Evolutionary conservation across 495 filamentous ascomycete genomes (phyloP).

Genomic region (Chaetomium fimeti): DNA sequence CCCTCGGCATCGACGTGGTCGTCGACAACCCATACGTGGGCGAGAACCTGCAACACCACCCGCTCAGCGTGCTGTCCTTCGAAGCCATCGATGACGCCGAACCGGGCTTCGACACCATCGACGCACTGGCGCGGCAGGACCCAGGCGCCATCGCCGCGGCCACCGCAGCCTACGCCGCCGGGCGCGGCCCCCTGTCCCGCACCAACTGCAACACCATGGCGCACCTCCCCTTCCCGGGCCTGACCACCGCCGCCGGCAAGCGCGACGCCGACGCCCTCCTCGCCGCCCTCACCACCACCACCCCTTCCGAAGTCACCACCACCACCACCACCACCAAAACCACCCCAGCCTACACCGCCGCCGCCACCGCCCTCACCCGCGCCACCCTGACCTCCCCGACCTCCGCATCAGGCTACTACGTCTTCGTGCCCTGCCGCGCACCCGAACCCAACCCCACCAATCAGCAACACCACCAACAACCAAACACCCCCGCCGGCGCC

Average conservation of each 20-base stretch:
- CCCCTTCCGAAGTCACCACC: neutral
- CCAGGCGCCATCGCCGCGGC: conserved; percentile 53
- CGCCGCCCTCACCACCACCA: neutral
- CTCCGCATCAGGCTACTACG: conserved; percentile 13
- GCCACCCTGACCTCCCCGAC: neutral
- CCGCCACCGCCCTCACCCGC: neutral
- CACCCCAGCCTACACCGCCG: neutral
- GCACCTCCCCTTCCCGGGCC: conserved; percentile 54
- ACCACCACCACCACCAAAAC: too few species aligned
- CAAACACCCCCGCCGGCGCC: neutral
- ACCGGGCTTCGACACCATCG: conserved; percentile 61
- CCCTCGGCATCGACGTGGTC: conserved; percentile 44
- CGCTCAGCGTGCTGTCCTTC: conserved; percentile 15
- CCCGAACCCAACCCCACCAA: neutral
- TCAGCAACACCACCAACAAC: neutral
- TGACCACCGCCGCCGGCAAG: conserved; percentile 4
- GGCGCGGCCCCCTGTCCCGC: conserved; percentile 46
- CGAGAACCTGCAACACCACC: conserved; percentile 35
- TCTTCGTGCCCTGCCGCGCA: conserved; percentile 5
- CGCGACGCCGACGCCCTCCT: conserved; percentile 28
- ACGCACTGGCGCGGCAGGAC: conserved; percentile 65
- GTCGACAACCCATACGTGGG: conserved; percentile 54
- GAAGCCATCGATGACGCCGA: conserved; percentile 37
- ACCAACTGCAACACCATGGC: conserved; percentile 69
- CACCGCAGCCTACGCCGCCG: conserved; percentile 17